A percentile compares a stretch with the other conserved stretches of the same genome.
Conservation (phyloP, 1,284 basidiomycete species). For the Kwoniella shivajii region DNA sequence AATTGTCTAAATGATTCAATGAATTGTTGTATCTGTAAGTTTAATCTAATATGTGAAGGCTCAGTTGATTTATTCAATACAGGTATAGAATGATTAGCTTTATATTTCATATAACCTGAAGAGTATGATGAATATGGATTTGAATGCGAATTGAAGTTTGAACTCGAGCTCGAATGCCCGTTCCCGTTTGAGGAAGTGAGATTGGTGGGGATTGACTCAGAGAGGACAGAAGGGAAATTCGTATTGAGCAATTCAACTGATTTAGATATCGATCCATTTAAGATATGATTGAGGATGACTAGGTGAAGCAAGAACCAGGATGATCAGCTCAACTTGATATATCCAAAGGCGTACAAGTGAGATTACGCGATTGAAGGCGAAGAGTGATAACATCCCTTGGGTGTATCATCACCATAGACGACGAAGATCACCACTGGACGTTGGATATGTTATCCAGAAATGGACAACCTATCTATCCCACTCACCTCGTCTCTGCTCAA, state of each 20-base stretch:
- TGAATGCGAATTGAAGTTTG: neutral
- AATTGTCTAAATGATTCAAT: slow-evolving; percentile 40
- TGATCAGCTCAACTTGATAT: neutral
- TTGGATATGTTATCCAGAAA: too few species aligned
- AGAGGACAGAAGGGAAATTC: slow-evolving; percentile 44
- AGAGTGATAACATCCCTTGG: neutral
- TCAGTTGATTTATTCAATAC: slow-evolving; percentile 31
- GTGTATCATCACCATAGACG: too few species aligned
- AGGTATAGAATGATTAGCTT: slow-evolving; percentile 24
- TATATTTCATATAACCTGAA: neutral
- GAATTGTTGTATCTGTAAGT: slow-evolving; percentile 51
- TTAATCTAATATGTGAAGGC: slow-evolving; percentile 46
- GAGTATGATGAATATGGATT: neutral
- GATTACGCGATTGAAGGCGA: neutral
- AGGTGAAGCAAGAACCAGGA: neutral
- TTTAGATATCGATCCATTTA: slow-evolving; percentile 42
- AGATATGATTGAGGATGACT: slow-evolving; percentile 47
- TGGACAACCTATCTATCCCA: too few species aligned
- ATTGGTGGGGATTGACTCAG: slow-evolving; percentile 6
- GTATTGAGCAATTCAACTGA: slow-evolving; percentile 40
- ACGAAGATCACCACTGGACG: neutral
- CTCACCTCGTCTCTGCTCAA: slow-evolving; percentile 44
- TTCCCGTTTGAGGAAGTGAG: slow-evolving; percentile 1
- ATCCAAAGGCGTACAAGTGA: neutral
- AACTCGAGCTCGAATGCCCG: slow-evolving; percentile 1